A percentile compares a stretch with the other conserved stretches of the same genome.
Conservation (phyloP, 2,329 filamentous ascomycete species). For the Ceratocystis diversiconidia region DNA sequence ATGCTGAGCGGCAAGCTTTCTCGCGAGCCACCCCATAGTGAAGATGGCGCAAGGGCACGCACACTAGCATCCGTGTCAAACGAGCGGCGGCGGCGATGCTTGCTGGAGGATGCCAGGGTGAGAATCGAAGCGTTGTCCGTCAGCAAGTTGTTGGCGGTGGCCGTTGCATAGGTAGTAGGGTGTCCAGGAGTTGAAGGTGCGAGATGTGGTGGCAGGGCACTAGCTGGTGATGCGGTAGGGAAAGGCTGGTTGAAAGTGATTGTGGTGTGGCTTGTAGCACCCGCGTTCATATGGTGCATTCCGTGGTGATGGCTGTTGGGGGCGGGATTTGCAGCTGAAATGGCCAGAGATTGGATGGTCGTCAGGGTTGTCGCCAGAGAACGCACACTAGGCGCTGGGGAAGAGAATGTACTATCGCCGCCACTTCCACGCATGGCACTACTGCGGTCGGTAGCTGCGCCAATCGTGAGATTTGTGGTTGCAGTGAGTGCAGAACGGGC, state of each 20-base stretch:
- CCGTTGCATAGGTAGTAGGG: conserved; percentile 60
- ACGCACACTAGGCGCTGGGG: conserved; percentile 64
- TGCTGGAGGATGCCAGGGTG: conserved; percentile 70
- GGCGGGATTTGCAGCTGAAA: conserved; percentile 22
- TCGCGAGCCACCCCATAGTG: conserved; percentile 66
- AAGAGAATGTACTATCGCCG: conserved; percentile 64
- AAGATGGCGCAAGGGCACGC: conserved; percentile 68
- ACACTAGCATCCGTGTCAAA: conserved; percentile 79
- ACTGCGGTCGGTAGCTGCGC: conserved; percentile 43
- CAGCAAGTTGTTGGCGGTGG: conserved; percentile 67
- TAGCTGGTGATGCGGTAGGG: conserved; percentile 48
- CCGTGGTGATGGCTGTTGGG: conserved; percentile 31
- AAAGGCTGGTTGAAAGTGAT: conserved; percentile 53
- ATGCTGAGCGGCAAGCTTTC: conserved; percentile 69
- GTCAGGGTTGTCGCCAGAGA: conserved; percentile 74
- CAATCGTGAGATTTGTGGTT: conserved; percentile 51
- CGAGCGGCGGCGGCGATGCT: conserved; percentile 60
- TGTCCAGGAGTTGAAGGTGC: conserved; percentile 37
- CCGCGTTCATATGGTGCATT: conserved; percentile 25
- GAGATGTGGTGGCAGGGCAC: conserved; percentile 58
- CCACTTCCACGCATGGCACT: conserved; percentile 42
- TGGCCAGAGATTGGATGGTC: conserved; percentile 59
- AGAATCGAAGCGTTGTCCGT: conserved; percentile 79
- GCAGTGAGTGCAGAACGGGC: conserved; percentile 56
- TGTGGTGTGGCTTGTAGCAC: conserved; percentile 26